phyloP scores from a whole-genome alignment of 768 basidiomycete species.

The Boletus barrowsii region DNA sequence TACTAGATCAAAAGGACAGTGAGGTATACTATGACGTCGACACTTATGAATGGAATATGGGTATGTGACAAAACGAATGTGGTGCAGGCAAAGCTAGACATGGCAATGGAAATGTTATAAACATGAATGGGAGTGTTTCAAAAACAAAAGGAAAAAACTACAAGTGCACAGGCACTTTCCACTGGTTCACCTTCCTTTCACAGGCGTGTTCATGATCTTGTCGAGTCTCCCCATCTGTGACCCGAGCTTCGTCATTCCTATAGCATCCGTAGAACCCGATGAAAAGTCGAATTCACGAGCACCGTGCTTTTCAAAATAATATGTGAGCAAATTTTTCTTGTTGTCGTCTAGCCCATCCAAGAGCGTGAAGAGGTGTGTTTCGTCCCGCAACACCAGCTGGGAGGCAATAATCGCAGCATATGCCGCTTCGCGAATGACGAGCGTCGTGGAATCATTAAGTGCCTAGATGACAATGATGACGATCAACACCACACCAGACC shows the following conservation, averaged over 20 bases:
- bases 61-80: slow-evolving; percentile 11
- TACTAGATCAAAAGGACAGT: slow-evolving; percentile 2
- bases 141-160: not conserved
- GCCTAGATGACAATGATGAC: slow-evolving; percentile 40
- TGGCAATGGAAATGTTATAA: not conserved
- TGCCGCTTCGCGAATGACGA: slow-evolving; percentile 82
- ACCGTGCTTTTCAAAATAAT: slow-evolving; percentile 85
- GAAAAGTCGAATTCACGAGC: slow-evolving; percentile 50
- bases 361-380: slow-evolving; percentile 76
- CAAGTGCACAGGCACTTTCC: not conserved
- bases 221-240: slow-evolving; percentile 81
- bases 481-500: not conserved
- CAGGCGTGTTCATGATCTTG: slow-evolving; percentile 73
- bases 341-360: slow-evolving; percentile 83
- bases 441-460: slow-evolving; percentile 64
- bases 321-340: slow-evolving; percentile 87
- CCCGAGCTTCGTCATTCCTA: slow-evolving; percentile 67
- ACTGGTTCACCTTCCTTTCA: slow-evolving; percentile 29
- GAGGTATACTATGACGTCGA: slow-evolving; percentile 10
- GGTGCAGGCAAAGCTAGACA: slow-evolving; percentile 3
- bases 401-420: slow-evolving; percentile 81
- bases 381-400: slow-evolving; percentile 78
- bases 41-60: slow-evolving; percentile 9
- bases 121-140: not conserved
- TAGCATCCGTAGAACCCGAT: slow-evolving; percentile 30